A percentile compares a stretch with the other conserved stretches of the same genome.
phyloP scores from a whole-genome alignment of 371 early-diverging fungal species.

The Saksenaea vasiformis region DNA sequence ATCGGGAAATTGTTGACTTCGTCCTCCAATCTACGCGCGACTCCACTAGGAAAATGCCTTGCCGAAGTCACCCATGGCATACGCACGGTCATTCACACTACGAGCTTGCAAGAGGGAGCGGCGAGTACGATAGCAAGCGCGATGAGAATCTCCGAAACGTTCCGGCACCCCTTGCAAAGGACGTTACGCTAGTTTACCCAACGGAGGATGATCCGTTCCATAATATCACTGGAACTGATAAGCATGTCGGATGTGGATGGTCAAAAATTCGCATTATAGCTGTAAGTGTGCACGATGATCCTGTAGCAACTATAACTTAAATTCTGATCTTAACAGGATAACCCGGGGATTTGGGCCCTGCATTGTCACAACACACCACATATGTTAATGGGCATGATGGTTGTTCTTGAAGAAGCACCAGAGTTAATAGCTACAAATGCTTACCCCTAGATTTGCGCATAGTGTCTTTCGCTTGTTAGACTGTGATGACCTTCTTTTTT shows the following conservation, averaged over 20 bases:
- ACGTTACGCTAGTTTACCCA: slow-evolving; percentile 39
- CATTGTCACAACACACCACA: slow-evolving; percentile 35
- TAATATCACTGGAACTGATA: neutral
- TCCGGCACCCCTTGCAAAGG: slow-evolving; percentile 19
- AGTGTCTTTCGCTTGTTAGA: too few species aligned
- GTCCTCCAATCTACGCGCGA: slow-evolving; percentile 36
- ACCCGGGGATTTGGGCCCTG: slow-evolving; percentile 34
- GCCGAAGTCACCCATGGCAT: slow-evolving; percentile 49
- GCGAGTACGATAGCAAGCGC: slow-evolving; percentile 33
- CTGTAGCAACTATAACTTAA: neutral
- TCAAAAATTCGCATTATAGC: slow-evolving; percentile 40
- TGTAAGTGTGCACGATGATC: slow-evolving; percentile 18
- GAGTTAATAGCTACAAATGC: slow-evolving; percentile 2
- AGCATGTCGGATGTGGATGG: slow-evolving; percentile 40
- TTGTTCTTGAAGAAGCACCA: slow-evolving; percentile 33
- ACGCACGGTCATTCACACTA: slow-evolving; percentile 48
- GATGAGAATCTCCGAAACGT: slow-evolving; percentile 29
- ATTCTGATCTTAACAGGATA: slow-evolving; percentile 18
- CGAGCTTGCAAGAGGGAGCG: slow-evolving; percentile 39
- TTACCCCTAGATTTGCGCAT: neutral
- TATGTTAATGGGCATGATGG: slow-evolving; percentile 41
- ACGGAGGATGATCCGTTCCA: slow-evolving; percentile 12
- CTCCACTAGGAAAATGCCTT: slow-evolving; percentile 13
- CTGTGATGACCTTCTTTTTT: too few species aligned
- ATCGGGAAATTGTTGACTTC: slow-evolving; percentile 37